phyloP scores from a whole-genome alignment of 192 early-diverging fungal genomes.

The Gryganskiella cystojenkinii region DNA sequence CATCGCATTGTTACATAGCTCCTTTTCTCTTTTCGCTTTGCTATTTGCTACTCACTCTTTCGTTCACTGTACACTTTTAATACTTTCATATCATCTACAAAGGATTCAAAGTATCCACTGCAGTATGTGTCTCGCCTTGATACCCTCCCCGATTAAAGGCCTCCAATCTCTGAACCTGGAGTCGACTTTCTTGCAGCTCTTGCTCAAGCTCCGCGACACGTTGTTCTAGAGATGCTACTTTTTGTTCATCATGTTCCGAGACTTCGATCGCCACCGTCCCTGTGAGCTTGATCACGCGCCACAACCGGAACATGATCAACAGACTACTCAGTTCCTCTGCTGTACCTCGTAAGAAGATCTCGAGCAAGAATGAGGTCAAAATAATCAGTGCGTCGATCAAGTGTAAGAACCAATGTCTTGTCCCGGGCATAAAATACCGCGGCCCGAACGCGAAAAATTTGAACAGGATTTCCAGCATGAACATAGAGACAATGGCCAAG shows the following conservation, averaged over 20 bases:
- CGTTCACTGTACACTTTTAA: background rate
- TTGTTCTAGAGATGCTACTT: background rate
- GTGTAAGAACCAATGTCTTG: constrained; percentile 44
- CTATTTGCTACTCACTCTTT: background rate
- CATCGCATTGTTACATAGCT: too few species aligned
- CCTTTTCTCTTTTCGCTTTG: too few species aligned
- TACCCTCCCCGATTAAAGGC: background rate
- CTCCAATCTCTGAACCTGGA: constrained; percentile 2
- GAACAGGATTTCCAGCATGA: constrained; percentile 59
- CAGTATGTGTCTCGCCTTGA: background rate
- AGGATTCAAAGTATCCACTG: background rate
- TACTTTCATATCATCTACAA: too few species aligned
- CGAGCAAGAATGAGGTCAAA: constrained; percentile 55
- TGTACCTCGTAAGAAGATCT: constrained; percentile 56
- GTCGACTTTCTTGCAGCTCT: background rate
- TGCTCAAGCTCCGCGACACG: constrained; percentile 1
- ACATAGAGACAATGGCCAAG: constrained; percentile 51
- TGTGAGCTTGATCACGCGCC: constrained; percentile 63
- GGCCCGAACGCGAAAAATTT: constrained; percentile 59
- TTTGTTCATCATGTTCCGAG: constrained; percentile 17
- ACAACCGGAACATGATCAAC: constrained; percentile 62
- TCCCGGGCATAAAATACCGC: constrained; percentile 40
- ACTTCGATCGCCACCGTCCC: constrained; percentile 58
- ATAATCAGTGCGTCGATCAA: constrained; percentile 57
- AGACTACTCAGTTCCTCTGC: constrained; percentile 57